Percentiles rank a stretch among this genome's conserved stretches.
Evolutionary conservation across 306 rosid genomes (phyloP).

Genomic region (Abrus pulchellus): DNA sequence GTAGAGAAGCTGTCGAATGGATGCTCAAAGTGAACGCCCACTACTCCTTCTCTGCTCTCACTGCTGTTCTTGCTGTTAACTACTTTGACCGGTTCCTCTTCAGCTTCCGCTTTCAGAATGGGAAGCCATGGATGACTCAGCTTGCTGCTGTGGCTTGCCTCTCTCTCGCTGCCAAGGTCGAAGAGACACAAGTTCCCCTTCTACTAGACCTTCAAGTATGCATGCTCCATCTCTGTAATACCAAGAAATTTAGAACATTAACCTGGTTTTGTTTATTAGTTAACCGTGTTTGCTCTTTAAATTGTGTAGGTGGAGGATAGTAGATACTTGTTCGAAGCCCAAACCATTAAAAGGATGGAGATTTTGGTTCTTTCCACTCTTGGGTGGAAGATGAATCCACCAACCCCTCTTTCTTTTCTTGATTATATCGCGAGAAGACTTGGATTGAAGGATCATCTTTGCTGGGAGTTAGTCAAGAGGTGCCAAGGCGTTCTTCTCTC

Average conservation of each 20-base stretch:
- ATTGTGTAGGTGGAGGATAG: slow-evolving; percentile 74
- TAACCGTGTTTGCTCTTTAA: too few species aligned
- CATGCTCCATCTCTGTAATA: slow-evolving; percentile 6
- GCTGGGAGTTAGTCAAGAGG: slow-evolving; percentile 67
- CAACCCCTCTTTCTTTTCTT: slow-evolving; percentile 81
- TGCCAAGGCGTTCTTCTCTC: slow-evolving; percentile 69
- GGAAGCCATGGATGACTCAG: slow-evolving; percentile 92
- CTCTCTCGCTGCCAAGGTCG: slow-evolving; percentile 90
- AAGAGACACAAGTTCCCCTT: slow-evolving; percentile 89
- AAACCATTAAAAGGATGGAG: slow-evolving; percentile 83
- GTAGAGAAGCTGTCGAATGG: slow-evolving; percentile 74
- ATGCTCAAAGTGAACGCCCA: slow-evolving; percentile 71
- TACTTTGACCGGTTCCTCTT: slow-evolving; percentile 78
- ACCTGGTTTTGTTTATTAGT: too few species aligned
- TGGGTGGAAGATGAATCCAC: slow-evolving; percentile 89
- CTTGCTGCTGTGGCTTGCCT: slow-evolving; percentile 84
- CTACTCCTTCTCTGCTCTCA: slow-evolving; percentile 78
- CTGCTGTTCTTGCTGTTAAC: slow-evolving; percentile 80
- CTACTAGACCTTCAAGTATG: slow-evolving; percentile 78
- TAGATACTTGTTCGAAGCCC: slow-evolving; percentile 74
- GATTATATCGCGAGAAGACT: slow-evolving; percentile 75
- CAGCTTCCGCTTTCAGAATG: slow-evolving; percentile 57
- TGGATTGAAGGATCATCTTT: slow-evolving; percentile 72
- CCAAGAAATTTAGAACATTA: too few species aligned
- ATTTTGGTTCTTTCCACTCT: slow-evolving; percentile 91